Percentiles rank a stretch among this genome's conserved stretches.
phyloP scores from a whole-genome alignment of 164 flowering plant genomes.

The Hamamelis virginiana region DNA sequence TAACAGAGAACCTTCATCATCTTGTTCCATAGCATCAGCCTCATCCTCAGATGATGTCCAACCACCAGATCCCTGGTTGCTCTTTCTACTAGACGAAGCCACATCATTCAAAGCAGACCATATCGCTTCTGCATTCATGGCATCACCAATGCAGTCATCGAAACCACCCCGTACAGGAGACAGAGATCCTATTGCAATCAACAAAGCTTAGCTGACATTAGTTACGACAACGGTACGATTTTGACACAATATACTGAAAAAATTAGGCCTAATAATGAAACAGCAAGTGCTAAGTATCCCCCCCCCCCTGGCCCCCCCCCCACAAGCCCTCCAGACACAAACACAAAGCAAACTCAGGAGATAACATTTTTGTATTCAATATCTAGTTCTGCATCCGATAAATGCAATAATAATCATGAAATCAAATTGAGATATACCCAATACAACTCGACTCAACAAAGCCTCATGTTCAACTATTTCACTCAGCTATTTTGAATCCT shows the following conservation, averaged over 20 bases:
- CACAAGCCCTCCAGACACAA: too few relatives aligned
- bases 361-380: too few relatives aligned
- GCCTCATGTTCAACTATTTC: too few relatives aligned
- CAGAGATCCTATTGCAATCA: conserved; percentile 49
- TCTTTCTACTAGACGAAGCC: conserved; percentile 66
- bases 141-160: conserved; percentile 44
- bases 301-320: too few relatives aligned
- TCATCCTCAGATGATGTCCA: conserved; percentile 98
- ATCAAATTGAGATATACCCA: too few relatives aligned
- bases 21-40: conserved; percentile 79
- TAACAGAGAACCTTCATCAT: conserved; percentile 53
- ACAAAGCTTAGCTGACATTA: conserved; percentile 2
- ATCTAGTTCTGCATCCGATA: too few relatives aligned
- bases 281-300: neutral
- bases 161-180: conserved; percentile 57
- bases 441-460: too few relatives aligned
- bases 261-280: neutral
- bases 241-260: neutral
- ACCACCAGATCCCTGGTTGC: conserved; percentile 35
- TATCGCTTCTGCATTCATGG: conserved; percentile 73
- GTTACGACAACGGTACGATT: neutral
- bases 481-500: too few relatives aligned
- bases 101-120: conserved; percentile 67
- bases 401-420: too few relatives aligned
- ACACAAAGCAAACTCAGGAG: too few relatives aligned